A percentile compares a stretch with the other conserved stretches of the same genome.
These are phyloP conservation scores for Alternaria burnsii DNA, from an alignment of 2,329 filamentous ascomycete genomes.

Conservation along the genomic window DNA sequence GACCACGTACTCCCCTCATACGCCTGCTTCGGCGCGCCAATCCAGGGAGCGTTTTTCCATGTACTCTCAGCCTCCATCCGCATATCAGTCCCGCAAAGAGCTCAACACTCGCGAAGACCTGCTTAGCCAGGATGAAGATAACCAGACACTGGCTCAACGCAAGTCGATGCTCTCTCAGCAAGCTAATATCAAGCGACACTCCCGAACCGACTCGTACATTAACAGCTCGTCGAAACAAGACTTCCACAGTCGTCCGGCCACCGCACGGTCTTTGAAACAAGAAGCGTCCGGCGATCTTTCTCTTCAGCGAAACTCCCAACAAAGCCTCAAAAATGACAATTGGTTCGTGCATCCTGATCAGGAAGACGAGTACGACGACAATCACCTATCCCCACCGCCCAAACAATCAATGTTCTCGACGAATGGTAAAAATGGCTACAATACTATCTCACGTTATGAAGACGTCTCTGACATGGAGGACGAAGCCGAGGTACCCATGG, in stretches of 20 bases:
- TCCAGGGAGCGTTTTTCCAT: slow-evolving; percentile 62
- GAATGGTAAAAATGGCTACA: slow-evolving; percentile 41
- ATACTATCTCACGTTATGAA: slow-evolving; percentile 36
- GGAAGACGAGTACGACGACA: slow-evolving; percentile 25
- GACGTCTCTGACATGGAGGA: slow-evolving; percentile 41
- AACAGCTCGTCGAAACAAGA: slow-evolving; percentile 42
- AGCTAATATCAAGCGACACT: slow-evolving; percentile 45
- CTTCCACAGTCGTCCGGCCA: slow-evolving; percentile 40
- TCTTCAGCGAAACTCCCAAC: slow-evolving; percentile 39
- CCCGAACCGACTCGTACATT: slow-evolving; percentile 38
- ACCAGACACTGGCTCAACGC: slow-evolving; percentile 44
- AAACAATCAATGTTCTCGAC: slow-evolving; percentile 37
- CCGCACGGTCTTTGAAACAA: slow-evolving; percentile 15
- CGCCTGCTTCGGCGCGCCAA: slow-evolving; percentile 61
- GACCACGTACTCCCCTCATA: slow-evolving; percentile 60
- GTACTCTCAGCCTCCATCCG: slow-evolving; percentile 47
- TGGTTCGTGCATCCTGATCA: slow-evolving; percentile 55
- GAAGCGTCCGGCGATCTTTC: slow-evolving; percentile 37
- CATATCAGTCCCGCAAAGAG: slow-evolving; percentile 49
- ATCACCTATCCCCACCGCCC: slow-evolving; percentile 19
- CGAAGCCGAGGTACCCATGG: slow-evolving; percentile 37
- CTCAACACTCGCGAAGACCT: slow-evolving; percentile 47
- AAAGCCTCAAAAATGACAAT: slow-evolving; percentile 55
- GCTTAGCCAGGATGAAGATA: slow-evolving; percentile 35
- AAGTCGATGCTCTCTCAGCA: slow-evolving; percentile 46